phyloP scores from a whole-genome alignment of 805 yeast species.

The Saturnispora kantuleensis region DNA sequence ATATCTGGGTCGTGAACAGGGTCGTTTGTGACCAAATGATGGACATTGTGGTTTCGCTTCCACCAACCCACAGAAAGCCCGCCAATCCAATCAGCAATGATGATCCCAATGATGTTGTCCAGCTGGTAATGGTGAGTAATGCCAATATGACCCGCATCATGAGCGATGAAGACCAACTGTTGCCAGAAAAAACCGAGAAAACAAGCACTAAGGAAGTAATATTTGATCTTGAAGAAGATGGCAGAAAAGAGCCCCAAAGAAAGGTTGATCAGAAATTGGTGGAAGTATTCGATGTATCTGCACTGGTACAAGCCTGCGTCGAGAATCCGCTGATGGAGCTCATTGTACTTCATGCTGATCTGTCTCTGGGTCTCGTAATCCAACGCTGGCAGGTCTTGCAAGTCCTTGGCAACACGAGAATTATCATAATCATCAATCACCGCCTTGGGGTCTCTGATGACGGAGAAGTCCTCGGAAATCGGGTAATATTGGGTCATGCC shows the following conservation, averaged over 20 bases:
- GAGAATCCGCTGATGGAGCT: conserved; percentile 45
- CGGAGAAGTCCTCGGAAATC: conserved; percentile 12
- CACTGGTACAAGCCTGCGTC: conserved; percentile 61
- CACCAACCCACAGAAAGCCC: conserved; percentile 91
- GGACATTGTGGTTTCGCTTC: conserved; percentile 92
- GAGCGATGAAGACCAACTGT: conserved; percentile 78
- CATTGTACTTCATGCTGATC: conserved; percentile 48
- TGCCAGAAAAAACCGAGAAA: conserved; percentile 77
- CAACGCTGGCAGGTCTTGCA: conserved; percentile 48
- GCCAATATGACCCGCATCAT: conserved; percentile 82
- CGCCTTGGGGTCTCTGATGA: conserved; percentile 45
- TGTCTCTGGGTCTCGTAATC: conserved; percentile 57
- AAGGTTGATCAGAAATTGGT: conserved; percentile 55
- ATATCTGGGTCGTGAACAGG: conserved; percentile 93
- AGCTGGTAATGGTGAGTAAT: conserved; percentile 71
- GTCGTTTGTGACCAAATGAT: conserved; percentile 83
- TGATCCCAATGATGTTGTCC: conserved; percentile 66
- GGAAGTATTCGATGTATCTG: conserved; percentile 60
- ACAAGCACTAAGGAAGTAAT: conserved; percentile 49
- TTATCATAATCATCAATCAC: conserved; percentile 51
- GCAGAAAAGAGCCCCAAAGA: conserved; percentile 42
- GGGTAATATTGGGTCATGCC: conserved; percentile 32
- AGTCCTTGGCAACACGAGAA: conserved; percentile 42
- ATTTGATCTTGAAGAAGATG: conserved; percentile 35
- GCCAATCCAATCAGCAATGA: conserved; percentile 73